Conservation (phyloP, 148 eudicot species). For the Rhododendron henanense region DNA sequence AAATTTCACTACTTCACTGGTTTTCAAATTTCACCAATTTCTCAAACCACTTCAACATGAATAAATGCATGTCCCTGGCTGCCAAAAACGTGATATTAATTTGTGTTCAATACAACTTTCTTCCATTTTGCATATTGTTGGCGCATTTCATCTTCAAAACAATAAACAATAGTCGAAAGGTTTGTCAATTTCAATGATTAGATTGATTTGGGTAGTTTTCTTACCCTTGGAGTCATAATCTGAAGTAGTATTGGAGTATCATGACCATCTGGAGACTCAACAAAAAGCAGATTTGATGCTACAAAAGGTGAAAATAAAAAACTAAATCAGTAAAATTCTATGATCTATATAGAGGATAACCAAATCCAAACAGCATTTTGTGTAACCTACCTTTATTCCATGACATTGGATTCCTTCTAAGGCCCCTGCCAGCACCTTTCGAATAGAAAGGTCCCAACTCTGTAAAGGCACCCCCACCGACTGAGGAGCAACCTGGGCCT, state of each 20-base stretch:
- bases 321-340: no score
- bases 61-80: slow-evolving; percentile 4
- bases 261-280: slow-evolving; percentile 97
- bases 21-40: slow-evolving; percentile 33
- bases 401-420: slow-evolving; percentile 61
- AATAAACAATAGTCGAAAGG: neutral
- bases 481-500: slow-evolving; percentile 97
- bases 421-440: slow-evolving; percentile 75
- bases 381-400: slow-evolving; percentile 68
- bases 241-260: slow-evolving; percentile 54
- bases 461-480: slow-evolving; percentile 98
- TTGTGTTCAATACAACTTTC: no score
- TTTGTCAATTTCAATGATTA: neutral
- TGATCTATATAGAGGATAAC: neutral
- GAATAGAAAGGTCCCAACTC: slow-evolving; percentile 95
- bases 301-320: no score
- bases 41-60: slow-evolving; percentile 66
- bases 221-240: no score
- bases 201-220: neutral
- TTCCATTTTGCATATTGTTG: slow-evolving; percentile 34
- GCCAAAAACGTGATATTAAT: no score
- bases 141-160: neutral
- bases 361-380: neutral
- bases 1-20: no score
- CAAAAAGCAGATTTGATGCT: slow-evolving; percentile 90